Base-by-base conservation (phyloP, 768 basidiomycete species). In the Crepidotus variabilis region DNA sequence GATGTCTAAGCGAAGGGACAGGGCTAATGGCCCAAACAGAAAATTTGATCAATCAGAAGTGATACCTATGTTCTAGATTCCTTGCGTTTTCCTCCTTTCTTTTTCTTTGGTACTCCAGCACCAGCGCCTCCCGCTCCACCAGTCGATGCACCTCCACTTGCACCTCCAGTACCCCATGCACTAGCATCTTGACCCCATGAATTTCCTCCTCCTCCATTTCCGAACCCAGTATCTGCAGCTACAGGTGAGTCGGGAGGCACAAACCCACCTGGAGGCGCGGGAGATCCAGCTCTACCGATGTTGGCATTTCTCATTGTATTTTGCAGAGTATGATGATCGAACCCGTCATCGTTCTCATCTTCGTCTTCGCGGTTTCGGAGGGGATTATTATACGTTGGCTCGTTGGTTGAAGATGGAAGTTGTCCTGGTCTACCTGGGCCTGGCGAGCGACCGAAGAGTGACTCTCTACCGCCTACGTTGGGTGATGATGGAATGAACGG, bases 261-360 rank as follows among this genome's bases (percentile, higher is more conserved):
- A 11, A 43, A 43, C 13, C 39, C 39, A 43, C 39, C 39, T 43
- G 39, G 39, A 16, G 39, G 39, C 5, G 39, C 39, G 5, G 39
- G 39, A 14, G 39, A 43, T 43, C 39, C 39, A 5, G 3, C 5
- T 11, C 39, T 52, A 7, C 53, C 56, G 10, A 59, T 54, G 14
- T 35, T 35, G 28, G 63, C 59, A 52, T 67, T 67, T 51, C 63
- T 18, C 36, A 54, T 54, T 43, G 66, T 67, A 52, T 67, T 67
- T 28, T 60, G 50, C 6, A 50, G 36, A 46, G 66, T 67, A 14
- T 61, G 52, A 11, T 56, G 57, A 51, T 67, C 66, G 33, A 67
- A 61, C 18, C 58, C 61, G 33, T 67, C 55, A 13, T 59, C 61
- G 3, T 62, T 55, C 3, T 64, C 65, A 13, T 61, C 58, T 10